Conservation (phyloP, 176 grass and related monocot species). For the Eremochloa ophiuroides region DNA sequence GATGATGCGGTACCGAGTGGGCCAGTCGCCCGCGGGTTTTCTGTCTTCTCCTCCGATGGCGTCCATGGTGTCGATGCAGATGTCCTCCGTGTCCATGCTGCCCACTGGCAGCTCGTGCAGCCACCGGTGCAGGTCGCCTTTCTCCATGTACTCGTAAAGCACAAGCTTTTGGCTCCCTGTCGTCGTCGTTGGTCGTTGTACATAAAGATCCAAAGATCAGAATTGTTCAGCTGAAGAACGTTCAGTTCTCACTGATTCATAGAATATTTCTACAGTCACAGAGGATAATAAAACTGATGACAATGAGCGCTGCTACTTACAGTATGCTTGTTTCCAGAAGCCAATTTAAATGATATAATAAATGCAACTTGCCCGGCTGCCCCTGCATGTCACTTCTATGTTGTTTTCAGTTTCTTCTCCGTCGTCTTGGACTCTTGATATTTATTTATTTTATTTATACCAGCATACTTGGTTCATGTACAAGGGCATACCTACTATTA, state of each 20-base stretch:
- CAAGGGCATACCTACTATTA: no score
- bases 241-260: neutral
- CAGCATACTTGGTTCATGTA: no score
- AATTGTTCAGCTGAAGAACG: neutral
- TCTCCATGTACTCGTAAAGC: constrained; percentile 82
- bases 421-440: neutral
- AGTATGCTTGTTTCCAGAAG: constrained; percentile 1
- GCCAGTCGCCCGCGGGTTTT: constrained; percentile 37
- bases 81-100: constrained; percentile 52
- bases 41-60: neutral
- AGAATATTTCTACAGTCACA: neutral
- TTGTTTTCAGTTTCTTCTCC: neutral
- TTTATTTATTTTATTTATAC: no score
- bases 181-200: no score
- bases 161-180: constrained; percentile 64
- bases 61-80: constrained; percentile 43
- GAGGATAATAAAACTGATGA: neutral
- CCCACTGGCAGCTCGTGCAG: constrained; percentile 72
- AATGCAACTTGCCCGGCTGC: neutral
- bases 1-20: constrained; percentile 52
- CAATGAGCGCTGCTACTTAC: neutral
- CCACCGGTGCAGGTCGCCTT: constrained; percentile 82
- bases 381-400: neutral
- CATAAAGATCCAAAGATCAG: neutral
- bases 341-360: neutral